Conservation (phyloP, 164 flowering plant species). For the Vitis cinerea region DNA sequence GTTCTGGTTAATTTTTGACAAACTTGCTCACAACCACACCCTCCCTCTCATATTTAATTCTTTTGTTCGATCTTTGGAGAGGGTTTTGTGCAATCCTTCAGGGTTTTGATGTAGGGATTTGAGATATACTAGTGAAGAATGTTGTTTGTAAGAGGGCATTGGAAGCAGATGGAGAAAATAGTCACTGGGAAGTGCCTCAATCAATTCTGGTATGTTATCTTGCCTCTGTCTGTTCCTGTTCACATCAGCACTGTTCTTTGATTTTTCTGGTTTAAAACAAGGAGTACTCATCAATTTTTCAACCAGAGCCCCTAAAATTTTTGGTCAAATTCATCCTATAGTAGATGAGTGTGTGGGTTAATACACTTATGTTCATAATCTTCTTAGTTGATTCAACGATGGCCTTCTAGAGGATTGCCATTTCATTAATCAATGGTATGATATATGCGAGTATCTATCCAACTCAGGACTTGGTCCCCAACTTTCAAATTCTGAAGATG, state of each 20-base stretch:
- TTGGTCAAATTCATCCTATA: not conserved
- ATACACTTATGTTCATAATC: slow-evolving; percentile 20
- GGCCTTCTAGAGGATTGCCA: slow-evolving; percentile 25
- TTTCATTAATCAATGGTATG: slow-evolving; percentile 9
- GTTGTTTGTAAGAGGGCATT: too few species aligned
- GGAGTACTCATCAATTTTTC: not conserved
- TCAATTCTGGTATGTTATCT: not conserved
- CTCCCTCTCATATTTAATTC: too few species aligned
- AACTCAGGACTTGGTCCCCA: too few species aligned
- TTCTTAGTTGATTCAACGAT: slow-evolving; percentile 26
- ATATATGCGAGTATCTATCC: slow-evolving; percentile 26
- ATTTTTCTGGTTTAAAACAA: not conserved
- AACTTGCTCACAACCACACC: not conserved
- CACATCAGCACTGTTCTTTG: not conserved
- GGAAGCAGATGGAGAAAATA: slow-evolving; percentile 1
- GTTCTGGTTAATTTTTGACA: slow-evolving; percentile 82
- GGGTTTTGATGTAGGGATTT: too few species aligned
- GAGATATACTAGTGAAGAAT: too few species aligned
- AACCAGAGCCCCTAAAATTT: not conserved
- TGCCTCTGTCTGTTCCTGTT: not conserved
- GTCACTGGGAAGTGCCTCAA: not conserved
- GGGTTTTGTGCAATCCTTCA: too few species aligned
- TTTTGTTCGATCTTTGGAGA: too few species aligned
- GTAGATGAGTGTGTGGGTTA: slow-evolving; percentile 8
- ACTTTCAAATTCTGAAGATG: too few species aligned